Percentiles rank a stretch among this genome's conserved stretches.
These are phyloP conservation scores for Phellopilus nigrolimitatus DNA, from an alignment of 1,284 basidiomycete genomes.

Conservation along the genomic window DNA sequence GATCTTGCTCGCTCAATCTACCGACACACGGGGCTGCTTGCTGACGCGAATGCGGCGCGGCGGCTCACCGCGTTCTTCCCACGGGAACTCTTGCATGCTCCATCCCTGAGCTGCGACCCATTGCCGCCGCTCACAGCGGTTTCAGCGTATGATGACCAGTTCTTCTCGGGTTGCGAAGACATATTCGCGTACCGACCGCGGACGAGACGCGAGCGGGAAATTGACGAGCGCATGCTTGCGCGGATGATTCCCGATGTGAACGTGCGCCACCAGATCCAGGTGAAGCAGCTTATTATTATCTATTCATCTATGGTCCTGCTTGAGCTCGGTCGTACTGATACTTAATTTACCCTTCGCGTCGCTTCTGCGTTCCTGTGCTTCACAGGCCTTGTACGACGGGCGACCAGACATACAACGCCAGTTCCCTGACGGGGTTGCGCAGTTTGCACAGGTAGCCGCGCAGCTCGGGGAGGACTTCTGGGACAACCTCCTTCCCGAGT, in stretches of 20 bases:
- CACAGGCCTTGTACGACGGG: conserved; percentile 48
- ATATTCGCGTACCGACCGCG: conserved; percentile 34
- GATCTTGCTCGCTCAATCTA: conserved; percentile 52
- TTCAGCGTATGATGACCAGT: conserved; percentile 61
- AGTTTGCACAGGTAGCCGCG: conserved; percentile 55
- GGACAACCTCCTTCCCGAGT: conserved; percentile 49
- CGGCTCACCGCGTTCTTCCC: conserved; percentile 71
- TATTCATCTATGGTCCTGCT: conserved; percentile 21
- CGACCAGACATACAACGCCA: conserved; percentile 46
- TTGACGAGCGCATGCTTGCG: conserved; percentile 47
- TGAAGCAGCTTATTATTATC: conserved; percentile 25
- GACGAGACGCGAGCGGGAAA: conserved; percentile 39
- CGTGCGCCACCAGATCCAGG: conserved; percentile 53
- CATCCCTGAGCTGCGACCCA: conserved; percentile 74
- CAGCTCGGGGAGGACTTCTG: conserved; percentile 55
- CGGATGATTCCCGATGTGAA: conserved; percentile 52
- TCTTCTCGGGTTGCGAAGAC: conserved; percentile 66
- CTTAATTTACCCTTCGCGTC: neutral
- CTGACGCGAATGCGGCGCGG: conserved; percentile 52
- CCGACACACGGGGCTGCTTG: conserved; percentile 68
- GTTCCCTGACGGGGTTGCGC: conserved; percentile 59
- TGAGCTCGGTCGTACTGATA: neutral
- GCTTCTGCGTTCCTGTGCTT: conserved; percentile 1
- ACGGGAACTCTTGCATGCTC: conserved; percentile 40
- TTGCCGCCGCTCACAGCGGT: conserved; percentile 61